These are phyloP conservation scores for Stephania cephalantha DNA, from an alignment of 164 flowering plant genomes.

Conservation along the genomic window DNA sequence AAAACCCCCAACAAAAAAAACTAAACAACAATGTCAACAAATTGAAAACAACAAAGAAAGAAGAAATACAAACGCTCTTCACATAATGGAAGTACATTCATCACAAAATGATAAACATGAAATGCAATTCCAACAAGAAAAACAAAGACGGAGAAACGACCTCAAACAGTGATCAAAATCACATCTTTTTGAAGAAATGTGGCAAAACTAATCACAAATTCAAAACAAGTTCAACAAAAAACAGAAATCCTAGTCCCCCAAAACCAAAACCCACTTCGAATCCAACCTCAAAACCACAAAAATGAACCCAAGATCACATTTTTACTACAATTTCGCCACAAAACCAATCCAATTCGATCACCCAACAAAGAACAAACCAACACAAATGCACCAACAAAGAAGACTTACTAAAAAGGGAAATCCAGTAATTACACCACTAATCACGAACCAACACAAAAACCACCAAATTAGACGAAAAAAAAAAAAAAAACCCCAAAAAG, in stretches of 20 bases:
- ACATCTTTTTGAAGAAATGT: neutral
- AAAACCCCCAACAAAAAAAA: neutral
- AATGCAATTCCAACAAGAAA: neutral
- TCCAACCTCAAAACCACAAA: neutral
- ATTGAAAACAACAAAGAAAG: no score
- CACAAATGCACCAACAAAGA: no score
- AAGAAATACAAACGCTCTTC: neutral
- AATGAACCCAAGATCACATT: neutral
- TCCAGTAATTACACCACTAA: no score
- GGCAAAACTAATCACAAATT: neutral
- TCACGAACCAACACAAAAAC: no score
- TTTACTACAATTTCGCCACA: neutral
- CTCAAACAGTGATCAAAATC: neutral
- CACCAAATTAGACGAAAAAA: no score
- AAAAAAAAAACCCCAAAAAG: no score
- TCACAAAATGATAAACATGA: neutral
- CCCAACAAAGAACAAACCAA: no score
- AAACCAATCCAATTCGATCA: neutral
- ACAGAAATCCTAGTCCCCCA: neutral
- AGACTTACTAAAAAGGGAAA: no score
- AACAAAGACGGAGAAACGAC: neutral
- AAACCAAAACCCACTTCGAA: slow-evolving; percentile 1
- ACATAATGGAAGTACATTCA: no score
- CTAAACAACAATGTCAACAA: neutral
- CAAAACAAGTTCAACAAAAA: neutral